phyloP scores from a whole-genome alignment of 2,329 filamentous ascomycete genomes.

The Dryadomyces sulphureus region DNA sequence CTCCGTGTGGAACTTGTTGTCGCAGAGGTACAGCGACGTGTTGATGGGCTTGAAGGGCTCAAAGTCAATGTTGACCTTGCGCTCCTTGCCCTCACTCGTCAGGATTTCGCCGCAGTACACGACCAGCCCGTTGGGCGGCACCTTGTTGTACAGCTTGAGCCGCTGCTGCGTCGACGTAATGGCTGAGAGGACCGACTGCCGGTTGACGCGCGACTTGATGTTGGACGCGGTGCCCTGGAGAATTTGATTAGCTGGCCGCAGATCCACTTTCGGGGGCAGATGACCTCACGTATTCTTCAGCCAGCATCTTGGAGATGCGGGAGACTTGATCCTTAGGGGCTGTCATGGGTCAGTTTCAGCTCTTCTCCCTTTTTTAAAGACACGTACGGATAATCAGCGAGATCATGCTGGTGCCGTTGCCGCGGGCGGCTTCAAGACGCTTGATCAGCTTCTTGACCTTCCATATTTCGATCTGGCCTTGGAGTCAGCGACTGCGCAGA shows the following conservation, averaged over 20 bases:
- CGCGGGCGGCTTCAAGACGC: conserved; percentile 87
- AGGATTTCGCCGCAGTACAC: conserved; percentile 99
- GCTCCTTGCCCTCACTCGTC: conserved; percentile 94
- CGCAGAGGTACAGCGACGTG: conserved; percentile 95
- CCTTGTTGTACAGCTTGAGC: conserved; percentile 97
- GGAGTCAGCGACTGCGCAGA: conserved; percentile 2
- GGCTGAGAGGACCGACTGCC: conserved; percentile 91
- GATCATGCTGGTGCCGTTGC: conserved; percentile 99
- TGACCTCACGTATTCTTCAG: conserved; percentile 85
- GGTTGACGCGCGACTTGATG: conserved; percentile 98
- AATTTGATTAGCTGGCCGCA: not conserved
- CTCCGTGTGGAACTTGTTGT: conserved; percentile 99
- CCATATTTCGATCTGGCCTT: conserved; percentile 56
- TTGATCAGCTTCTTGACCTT: conserved; percentile 99
- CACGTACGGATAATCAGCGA: conserved; percentile 90
- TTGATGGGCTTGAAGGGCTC: conserved; percentile 99
- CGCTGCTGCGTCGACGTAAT: conserved; percentile 99
- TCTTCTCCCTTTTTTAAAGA: not conserved
- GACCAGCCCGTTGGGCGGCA: conserved; percentile 91
- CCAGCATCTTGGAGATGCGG: conserved; percentile 96
- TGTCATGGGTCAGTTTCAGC: conserved; percentile 21
- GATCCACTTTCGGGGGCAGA: not conserved
- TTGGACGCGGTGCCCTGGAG: conserved; percentile 88
- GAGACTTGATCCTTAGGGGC: conserved; percentile 98
- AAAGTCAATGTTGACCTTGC: conserved; percentile 99